Base-by-base conservation (phyloP, 129 eudicot species). In the Pseudognaphalium luteoalbum region DNA sequence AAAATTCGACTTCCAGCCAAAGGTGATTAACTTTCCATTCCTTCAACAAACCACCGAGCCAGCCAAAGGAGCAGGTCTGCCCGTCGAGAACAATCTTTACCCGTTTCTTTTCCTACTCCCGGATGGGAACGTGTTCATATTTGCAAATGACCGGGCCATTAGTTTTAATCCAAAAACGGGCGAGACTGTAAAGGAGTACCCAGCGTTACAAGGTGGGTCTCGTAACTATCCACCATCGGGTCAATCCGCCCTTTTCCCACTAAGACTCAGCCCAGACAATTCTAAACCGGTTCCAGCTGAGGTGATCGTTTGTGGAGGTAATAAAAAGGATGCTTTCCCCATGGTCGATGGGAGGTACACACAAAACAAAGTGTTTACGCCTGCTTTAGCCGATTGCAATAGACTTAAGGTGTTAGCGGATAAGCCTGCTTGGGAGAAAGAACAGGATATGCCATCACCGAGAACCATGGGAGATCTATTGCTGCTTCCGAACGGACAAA, bases 141-240 rank as follows among this genome's bases (percentile, higher is more conserved):
- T 91, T 21, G 96, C 96, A n/a, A 94, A 91, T 69, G 76, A 83
- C 60, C 85, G 85, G 2, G 82, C 93, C 66, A 78, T 89, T 41
- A 54, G 86, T 3, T 59, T 94, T 28, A 71, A 91, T 58, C 89
- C 92, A 0, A 11, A 58, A 17, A 81, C 84, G 16, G 88, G 89
- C 0, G 5, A 70, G 28, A 65, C 68, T 28, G 57, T 91, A 56
- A 76, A 85, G 19, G 74, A 75, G 20, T 80, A 86, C 59, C 95
- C 96, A 0, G 74, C 30, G 56, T n/a, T 93, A 28, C 59, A 75
- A 20, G 96, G 95, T 0, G 98, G 98, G 4, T 47, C 95, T 34
- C 88, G 98, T 37, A 90, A 85, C 91, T 93, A 91, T 82, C 98
- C 96, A 1, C 76, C 93, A 2, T 91, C 98, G 0, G 98, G 86